Percentiles rank a stretch among this genome's conserved stretches.
These are phyloP conservation scores for Penicillium sp. DNA, from an alignment of 2,329 filamentous ascomycete species.

Conservation along the genomic window DNA sequence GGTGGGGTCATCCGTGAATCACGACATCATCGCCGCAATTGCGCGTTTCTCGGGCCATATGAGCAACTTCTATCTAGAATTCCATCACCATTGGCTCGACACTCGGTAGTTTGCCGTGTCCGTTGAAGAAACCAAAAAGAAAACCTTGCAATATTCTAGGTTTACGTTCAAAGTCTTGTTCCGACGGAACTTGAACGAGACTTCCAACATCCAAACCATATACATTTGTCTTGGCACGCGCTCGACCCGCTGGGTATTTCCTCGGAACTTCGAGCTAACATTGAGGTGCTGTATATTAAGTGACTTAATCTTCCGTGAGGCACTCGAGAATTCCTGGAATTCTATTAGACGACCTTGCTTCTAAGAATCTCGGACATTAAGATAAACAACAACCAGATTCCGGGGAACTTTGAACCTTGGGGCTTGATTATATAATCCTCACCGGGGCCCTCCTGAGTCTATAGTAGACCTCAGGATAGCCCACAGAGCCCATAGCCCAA, in stretches of 20 bases:
- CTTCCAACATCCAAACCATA: not conserved
- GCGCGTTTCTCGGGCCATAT: constrained; percentile 5
- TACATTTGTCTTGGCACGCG: not conserved
- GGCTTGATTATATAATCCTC: not conserved
- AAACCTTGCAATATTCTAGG: not conserved
- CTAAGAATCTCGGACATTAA: not conserved
- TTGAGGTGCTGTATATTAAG: not conserved
- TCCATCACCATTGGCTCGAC: not conserved
- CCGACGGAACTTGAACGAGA: too few relatives aligned
- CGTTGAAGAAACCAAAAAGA: not conserved
- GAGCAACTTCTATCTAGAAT: not conserved
- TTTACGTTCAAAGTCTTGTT: constrained; percentile 5
- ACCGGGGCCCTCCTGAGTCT: too few relatives aligned
- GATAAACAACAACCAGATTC: not conserved
- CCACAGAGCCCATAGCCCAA: too few relatives aligned
- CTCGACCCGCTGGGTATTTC: not conserved
- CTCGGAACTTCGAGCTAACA: not conserved
- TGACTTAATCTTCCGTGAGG: too few relatives aligned
- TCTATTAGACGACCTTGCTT: too few relatives aligned
- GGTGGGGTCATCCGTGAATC: constrained; percentile 6
- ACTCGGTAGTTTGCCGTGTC: not conserved
- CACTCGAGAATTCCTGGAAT: not conserved
- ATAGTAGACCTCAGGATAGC: too few relatives aligned
- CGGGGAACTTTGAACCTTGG: not conserved
- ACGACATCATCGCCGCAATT: constrained; percentile 14